Conservation (phyloP, 2,329 filamentous ascomycete species). For the Cladosporium halotolerans region DNA sequence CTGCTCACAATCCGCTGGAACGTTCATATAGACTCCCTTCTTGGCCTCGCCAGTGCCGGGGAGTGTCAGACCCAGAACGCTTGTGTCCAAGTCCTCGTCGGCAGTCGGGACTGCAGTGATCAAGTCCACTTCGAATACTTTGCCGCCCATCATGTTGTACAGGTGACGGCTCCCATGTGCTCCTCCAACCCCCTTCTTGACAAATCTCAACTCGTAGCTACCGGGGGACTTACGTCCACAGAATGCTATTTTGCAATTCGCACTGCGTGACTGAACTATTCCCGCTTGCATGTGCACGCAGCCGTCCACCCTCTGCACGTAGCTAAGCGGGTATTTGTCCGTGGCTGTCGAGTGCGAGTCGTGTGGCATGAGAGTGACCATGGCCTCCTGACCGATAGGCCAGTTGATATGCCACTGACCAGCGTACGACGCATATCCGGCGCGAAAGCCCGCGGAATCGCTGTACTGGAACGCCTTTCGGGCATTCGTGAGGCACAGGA, state of each 20-base stretch:
- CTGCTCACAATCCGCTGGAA: not conserved
- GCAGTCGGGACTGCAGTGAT: not conserved
- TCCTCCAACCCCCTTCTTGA: not conserved
- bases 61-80: not conserved
- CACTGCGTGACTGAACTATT: not conserved
- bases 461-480: constrained; percentile 4
- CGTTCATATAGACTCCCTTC: not conserved
- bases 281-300: not conserved
- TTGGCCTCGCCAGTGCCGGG: not conserved
- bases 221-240: not conserved
- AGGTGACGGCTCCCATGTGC: constrained; percentile 1
- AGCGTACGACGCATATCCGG: constrained; percentile 1
- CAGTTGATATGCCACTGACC: constrained; percentile 4
- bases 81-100: not conserved
- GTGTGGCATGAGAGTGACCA: not conserved
- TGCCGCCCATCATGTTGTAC: constrained; percentile 4
- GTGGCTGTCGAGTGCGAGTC: not conserved
- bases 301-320: not conserved
- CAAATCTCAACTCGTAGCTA: not conserved
- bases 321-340: not conserved
- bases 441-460: constrained; percentile 1
- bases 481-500: constrained; percentile 4
- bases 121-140: constrained; percentile 2
- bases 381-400: not conserved
- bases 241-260: not conserved